Evolutionary conservation across 441 rosid genomes (phyloP).

Genomic region (Syzygium malaccense): DNA sequence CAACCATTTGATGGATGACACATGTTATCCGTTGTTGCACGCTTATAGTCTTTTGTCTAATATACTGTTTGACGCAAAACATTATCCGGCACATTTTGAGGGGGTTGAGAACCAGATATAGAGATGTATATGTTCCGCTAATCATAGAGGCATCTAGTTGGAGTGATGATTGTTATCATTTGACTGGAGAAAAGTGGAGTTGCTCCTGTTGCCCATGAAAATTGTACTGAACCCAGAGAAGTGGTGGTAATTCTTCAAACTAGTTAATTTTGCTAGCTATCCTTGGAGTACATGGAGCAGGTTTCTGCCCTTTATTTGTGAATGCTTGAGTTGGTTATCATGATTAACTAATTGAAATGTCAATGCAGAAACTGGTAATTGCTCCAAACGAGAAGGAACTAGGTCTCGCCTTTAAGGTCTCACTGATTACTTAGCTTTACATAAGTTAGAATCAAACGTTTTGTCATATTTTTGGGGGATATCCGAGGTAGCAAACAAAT

Average conservation of each 20-base stretch:
- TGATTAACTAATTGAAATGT: background rate
- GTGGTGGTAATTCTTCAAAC: conserved; percentile 41
- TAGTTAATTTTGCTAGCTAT: background rate
- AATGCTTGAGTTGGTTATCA: background rate
- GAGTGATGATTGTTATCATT: background rate
- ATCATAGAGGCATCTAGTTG: background rate
- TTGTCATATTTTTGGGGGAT: background rate
- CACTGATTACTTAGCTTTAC: background rate
- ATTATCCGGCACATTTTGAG: background rate
- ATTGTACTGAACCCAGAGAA: conserved; percentile 60
- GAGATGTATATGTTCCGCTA: background rate
- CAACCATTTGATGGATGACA: background rate
- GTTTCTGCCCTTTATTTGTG: background rate
- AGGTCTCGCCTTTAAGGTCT: conserved; percentile 56
- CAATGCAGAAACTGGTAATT: conserved; percentile 49
- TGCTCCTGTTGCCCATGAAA: conserved; percentile 60
- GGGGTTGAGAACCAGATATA: background rate
- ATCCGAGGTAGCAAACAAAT: background rate
- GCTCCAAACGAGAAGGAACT: conserved; percentile 61
- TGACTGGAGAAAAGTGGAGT: conserved; percentile 59
- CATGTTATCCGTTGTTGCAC: background rate
- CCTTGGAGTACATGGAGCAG: background rate
- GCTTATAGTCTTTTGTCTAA: background rate
- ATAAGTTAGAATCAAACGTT: background rate
- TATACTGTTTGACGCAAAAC: background rate